Evolutionary conservation across 345 rosid genomes (phyloP).

Genomic region (Citrus australasica): DNA sequence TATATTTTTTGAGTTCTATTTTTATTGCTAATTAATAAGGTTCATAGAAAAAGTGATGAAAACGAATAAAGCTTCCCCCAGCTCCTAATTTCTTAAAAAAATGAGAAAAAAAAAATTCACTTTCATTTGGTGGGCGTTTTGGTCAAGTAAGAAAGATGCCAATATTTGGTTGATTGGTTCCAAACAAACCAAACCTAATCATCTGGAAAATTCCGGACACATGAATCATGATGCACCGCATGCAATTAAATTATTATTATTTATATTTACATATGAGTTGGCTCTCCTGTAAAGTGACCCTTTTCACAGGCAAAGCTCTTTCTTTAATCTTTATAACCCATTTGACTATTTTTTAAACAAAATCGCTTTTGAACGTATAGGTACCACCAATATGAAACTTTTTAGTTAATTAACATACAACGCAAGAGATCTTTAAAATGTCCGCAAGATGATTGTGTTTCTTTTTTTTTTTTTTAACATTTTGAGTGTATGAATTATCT

Average conservation of each 20-base stretch:
- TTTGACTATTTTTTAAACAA: background rate
- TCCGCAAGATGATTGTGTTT: background rate
- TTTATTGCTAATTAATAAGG: background rate
- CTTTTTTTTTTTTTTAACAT: background rate
- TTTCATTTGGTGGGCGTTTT: background rate
- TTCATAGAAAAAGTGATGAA: conserved; percentile 7
- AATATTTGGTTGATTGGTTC: conserved; percentile 13
- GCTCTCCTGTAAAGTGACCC: background rate
- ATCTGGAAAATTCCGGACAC: conserved; percentile 14
- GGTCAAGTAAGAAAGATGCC: conserved; percentile 18
- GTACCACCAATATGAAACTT: background rate
- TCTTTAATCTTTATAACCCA: background rate
- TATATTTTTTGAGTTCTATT: too few species aligned
- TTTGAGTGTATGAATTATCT: background rate
- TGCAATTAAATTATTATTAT: background rate
- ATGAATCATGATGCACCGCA: background rate
- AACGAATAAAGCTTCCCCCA: background rate
- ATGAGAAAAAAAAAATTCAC: background rate
- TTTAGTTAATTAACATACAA: background rate
- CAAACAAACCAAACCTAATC: background rate
- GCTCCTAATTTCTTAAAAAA: background rate
- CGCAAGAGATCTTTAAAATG: background rate
- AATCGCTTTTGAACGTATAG: background rate
- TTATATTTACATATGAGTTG: background rate
- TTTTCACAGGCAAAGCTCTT: background rate